Evolutionary conservation across 1,284 basidiomycete genomes (phyloP).

Genomic region (Schizophyllum commune): DNA sequence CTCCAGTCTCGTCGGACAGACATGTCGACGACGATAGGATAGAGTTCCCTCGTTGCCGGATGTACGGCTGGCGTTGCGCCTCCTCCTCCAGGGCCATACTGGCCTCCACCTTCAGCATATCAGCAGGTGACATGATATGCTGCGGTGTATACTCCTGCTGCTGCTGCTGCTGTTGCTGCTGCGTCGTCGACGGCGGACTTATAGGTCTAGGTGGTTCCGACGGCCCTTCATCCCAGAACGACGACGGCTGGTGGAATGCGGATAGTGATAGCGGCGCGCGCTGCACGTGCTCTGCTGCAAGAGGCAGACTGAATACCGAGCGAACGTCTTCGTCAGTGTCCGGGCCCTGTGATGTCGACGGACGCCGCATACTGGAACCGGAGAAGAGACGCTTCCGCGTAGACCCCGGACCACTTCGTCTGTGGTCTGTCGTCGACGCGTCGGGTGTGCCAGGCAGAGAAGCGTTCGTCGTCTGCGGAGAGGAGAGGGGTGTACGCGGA

Average conservation of each 20-base stretch:
- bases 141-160: slow-evolving; percentile 46
- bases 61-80: slow-evolving; percentile 13
- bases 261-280: slow-evolving; percentile 16
- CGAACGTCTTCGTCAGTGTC: slow-evolving; percentile 39
- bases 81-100: slow-evolving; percentile 25
- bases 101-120: slow-evolving; percentile 53
- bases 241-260: slow-evolving; percentile 18
- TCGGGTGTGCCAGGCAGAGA: slow-evolving; percentile 16
- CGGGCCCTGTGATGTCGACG: slow-evolving; percentile 38
- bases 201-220: slow-evolving; percentile 16
- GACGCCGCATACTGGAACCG: slow-evolving; percentile 40
- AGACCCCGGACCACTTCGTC: slow-evolving; percentile 20
- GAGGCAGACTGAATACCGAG: slow-evolving; percentile 46
- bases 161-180: too few species aligned
- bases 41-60: slow-evolving; percentile 26
- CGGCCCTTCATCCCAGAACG: slow-evolving; percentile 42
- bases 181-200: slow-evolving; percentile 24
- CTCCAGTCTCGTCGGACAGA: slow-evolving; percentile 14
- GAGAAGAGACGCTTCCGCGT: slow-evolving; percentile 56
- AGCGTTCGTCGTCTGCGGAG: slow-evolving; percentile 14
- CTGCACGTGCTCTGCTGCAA: slow-evolving; percentile 27
- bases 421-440: slow-evolving; percentile 10
- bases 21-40: slow-evolving; percentile 28
- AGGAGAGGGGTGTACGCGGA: slow-evolving; percentile 15
- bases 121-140: slow-evolving; percentile 58